These are phyloP conservation scores for Dittrichia graveolens DNA, from an alignment of 129 eudicot genomes.

Conservation along the genomic window DNA sequence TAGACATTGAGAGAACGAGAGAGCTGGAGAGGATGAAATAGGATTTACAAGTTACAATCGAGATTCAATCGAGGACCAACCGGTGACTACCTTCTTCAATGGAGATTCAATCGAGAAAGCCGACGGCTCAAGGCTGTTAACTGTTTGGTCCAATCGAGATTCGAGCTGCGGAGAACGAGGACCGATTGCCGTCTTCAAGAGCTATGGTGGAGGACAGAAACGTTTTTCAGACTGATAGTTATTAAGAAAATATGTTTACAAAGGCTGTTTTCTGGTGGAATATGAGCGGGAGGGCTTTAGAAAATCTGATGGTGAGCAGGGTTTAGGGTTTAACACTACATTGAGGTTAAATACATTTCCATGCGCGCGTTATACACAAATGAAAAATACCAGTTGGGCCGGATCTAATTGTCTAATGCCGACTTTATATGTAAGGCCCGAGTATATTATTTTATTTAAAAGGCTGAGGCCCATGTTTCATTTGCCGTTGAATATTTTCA, in stretches of 20 bases:
- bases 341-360: constrained; percentile 22
- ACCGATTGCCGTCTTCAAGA: no score
- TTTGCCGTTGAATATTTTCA: no score
- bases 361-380: constrained; percentile 7
- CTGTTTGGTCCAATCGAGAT: no score
- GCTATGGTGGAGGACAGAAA: no score
- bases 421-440: constrained; percentile 14
- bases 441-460: not conserved
- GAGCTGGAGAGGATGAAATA: no score
- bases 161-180: no score
- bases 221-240: not conserved
- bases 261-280: constrained; percentile 7
- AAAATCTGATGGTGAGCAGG: not conserved
- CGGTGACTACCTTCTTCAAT: no score
- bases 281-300: not conserved
- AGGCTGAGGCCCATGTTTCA: not conserved
- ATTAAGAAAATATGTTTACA: not conserved
- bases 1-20: no score
- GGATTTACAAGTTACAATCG: no score
- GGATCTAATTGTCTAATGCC: not conserved
- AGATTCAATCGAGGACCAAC: no score
- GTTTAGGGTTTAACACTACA: constrained; percentile 40
- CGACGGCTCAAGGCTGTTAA: no score
- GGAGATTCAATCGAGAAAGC: no score
- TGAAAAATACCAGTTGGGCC: not conserved